Conservation (phyloP, 371 early-diverging fungal genomes). For the Lichtheimia corymbifera region DNA sequence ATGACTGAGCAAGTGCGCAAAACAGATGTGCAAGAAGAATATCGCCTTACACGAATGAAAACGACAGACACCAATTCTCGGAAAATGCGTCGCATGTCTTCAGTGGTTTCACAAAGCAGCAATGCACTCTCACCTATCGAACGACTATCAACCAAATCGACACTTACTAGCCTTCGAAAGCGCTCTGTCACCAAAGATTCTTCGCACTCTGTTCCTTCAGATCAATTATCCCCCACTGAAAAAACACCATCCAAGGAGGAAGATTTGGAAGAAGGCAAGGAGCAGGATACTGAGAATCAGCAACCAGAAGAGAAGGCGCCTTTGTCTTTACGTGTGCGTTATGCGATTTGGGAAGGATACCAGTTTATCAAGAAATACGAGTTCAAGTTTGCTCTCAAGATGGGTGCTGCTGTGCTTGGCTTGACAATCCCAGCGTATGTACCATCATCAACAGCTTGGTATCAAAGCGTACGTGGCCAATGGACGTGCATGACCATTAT, state of each 20-base stretch:
- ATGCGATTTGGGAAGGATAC: constrained; percentile 43
- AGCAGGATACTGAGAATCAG: background rate
- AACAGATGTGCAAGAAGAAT: constrained; percentile 33
- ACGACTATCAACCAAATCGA: constrained; percentile 1
- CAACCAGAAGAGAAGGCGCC: constrained; percentile 27
- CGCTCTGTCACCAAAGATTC: background rate
- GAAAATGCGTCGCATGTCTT: constrained; percentile 19
- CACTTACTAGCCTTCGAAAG: background rate
- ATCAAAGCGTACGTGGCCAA: constrained; percentile 52
- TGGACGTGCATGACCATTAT: constrained; percentile 63
- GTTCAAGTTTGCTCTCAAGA: constrained; percentile 61
- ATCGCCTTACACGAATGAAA: constrained; percentile 28
- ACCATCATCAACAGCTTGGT: constrained; percentile 36
- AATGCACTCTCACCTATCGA: background rate
- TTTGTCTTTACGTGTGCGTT: constrained; percentile 37
- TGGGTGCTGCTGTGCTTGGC: constrained; percentile 51
- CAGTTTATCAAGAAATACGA: constrained; percentile 52
- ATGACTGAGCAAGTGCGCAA: constrained; percentile 29
- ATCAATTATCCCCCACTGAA: too few relatives aligned
- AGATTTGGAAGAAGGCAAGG: constrained; percentile 13
- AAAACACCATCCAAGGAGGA: background rate
- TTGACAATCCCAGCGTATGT: constrained; percentile 55
- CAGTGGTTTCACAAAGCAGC: constrained; percentile 12
- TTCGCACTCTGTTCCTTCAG: background rate
- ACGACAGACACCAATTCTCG: constrained; percentile 19